Conservation (phyloP, 1,139 yeast genomes). For the Lodderomyces pseudojiufengensis region DNA sequence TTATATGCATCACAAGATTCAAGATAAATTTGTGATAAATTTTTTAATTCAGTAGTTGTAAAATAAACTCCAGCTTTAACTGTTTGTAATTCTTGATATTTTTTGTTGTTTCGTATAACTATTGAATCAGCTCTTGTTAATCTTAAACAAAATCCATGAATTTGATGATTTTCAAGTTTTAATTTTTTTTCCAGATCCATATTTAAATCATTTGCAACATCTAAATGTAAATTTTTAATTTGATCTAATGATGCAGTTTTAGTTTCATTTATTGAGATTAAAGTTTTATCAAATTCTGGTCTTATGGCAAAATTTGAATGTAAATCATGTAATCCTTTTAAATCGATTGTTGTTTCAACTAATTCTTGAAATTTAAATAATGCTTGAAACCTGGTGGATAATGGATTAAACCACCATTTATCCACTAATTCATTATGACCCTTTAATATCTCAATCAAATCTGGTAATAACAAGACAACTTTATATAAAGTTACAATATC, state of each 20-base stretch:
- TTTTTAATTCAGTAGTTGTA: conserved; percentile 63
- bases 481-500: conserved; percentile 92
- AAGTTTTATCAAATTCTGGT: conserved; percentile 82
- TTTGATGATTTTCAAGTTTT: conserved; percentile 80
- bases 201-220: conserved; percentile 68
- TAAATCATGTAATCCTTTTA: conserved; percentile 63
- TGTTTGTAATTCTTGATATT: conserved; percentile 77
- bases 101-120: conserved; percentile 60
- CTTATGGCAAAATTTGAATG: conserved; percentile 73
- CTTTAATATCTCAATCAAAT: conserved; percentile 42
- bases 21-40: conserved; percentile 56
- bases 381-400: conserved; percentile 46
- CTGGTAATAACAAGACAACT: conserved; percentile 68
- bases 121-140: conserved; percentile 86
- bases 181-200: conserved; percentile 84
- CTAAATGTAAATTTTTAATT: conserved; percentile 58
- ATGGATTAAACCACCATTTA: conserved; percentile 55
- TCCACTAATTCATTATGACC: conserved; percentile 36
- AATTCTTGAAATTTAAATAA: conserved; percentile 73
- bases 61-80: conserved; percentile 94
- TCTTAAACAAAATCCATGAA: conserved; percentile 92
- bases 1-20: conserved; percentile 66
- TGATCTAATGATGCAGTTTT: conserved; percentile 53
- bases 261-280: conserved; percentile 56
- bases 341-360: conserved; percentile 88